Conservation (phyloP, 2,329 filamentous ascomycete genomes). For the Penicillium paneum region DNA sequence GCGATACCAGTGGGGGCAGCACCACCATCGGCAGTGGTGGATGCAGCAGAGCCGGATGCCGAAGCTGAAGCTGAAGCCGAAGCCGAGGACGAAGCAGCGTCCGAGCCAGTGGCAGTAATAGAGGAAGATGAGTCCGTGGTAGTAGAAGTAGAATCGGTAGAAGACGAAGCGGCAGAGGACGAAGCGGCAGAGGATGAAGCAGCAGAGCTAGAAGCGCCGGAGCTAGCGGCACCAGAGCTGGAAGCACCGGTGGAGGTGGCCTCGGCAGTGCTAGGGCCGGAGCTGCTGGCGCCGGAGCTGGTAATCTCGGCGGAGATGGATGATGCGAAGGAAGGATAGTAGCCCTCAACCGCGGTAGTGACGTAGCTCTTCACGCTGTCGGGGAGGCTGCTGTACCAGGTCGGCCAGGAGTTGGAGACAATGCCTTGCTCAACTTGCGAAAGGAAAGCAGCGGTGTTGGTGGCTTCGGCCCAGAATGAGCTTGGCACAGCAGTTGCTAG, state of each 20-base stretch:
- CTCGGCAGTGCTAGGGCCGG: background rate
- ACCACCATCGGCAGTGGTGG: slow-evolving; percentile 10
- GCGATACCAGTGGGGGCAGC: slow-evolving; percentile 18
- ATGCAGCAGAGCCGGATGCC: slow-evolving; percentile 7
- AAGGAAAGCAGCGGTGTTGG: slow-evolving; percentile 9
- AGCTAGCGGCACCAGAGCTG: background rate
- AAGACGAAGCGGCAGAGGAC: background rate
- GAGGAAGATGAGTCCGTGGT: background rate
- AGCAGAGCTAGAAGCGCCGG: background rate
- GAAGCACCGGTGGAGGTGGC: background rate
- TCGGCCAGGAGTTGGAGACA: slow-evolving; percentile 12
- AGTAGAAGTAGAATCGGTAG: background rate
- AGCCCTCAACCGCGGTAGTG: slow-evolving; percentile 8
- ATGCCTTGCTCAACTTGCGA: slow-evolving; percentile 11
- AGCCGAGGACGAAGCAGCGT: slow-evolving; percentile 1
- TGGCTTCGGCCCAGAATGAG: slow-evolving; percentile 6
- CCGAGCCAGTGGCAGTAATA: slow-evolving; percentile 1
- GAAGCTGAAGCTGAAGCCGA: background rate
- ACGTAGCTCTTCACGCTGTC: slow-evolving; percentile 13
- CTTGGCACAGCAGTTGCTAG: slow-evolving; percentile 13
- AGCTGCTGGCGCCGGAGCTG: background rate
- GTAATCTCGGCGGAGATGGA: background rate
- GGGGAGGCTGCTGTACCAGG: slow-evolving; percentile 18
- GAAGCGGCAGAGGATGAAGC: background rate
- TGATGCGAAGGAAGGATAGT: slow-evolving; percentile 6